These are phyloP conservation scores for Penicillium sp. DNA, from an alignment of 2,329 filamentous ascomycete species.

Conservation along the genomic window DNA sequence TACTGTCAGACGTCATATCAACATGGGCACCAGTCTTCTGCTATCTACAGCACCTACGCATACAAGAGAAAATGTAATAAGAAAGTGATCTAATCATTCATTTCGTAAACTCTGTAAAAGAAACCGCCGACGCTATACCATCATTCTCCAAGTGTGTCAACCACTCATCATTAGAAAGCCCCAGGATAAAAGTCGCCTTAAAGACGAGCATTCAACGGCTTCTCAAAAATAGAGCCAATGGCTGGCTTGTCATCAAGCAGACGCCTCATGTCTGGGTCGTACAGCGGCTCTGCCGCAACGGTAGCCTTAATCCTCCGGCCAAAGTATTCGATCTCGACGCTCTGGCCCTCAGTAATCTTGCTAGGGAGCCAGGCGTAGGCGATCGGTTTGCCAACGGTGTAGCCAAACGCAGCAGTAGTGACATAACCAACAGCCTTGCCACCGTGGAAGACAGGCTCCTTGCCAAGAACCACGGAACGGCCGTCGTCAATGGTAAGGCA, in stretches of 20 bases:
- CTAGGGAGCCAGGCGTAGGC: constrained; percentile 59
- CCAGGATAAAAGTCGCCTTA: too few relatives aligned
- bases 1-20: too few relatives aligned
- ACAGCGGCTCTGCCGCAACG: constrained; percentile 51
- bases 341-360: constrained; percentile 46
- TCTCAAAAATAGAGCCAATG: constrained; percentile 6
- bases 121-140: too few relatives aligned
- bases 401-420: constrained; percentile 61
- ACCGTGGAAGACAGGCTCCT: constrained; percentile 58
- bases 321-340: constrained; percentile 62
- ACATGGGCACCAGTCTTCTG: too few relatives aligned
- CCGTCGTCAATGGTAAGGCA: constrained; percentile 58
- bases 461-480: constrained; percentile 57
- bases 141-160: too few relatives aligned
- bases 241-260: constrained; percentile 26
- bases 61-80: too few relatives aligned
- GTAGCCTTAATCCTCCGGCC: constrained; percentile 54
- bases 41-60: too few relatives aligned
- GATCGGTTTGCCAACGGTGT: constrained; percentile 57
- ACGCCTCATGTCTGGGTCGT: constrained; percentile 44
- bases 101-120: too few relatives aligned
- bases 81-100: too few relatives aligned
- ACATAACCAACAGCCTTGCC: constrained; percentile 55
- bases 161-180: too few relatives aligned
- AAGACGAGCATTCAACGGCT: constrained; percentile 15